phyloP scores from a whole-genome alignment of 78 protist species.

The Pelomyxa schiedti region DNA sequence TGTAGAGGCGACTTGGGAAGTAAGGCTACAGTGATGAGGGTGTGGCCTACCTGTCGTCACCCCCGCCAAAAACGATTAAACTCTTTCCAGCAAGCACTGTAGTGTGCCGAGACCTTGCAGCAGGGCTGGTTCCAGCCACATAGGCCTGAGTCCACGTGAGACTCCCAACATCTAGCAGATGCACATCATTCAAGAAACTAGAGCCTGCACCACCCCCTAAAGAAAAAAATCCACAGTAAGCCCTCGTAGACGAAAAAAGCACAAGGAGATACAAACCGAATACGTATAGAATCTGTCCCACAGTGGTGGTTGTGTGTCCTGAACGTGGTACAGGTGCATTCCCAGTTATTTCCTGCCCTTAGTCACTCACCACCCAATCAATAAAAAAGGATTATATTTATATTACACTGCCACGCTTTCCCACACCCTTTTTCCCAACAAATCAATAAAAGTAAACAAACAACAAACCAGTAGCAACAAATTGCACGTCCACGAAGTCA shows the following conservation, averaged over 20 bases:
- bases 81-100: background rate
- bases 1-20: background rate
- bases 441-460: too few species aligned
- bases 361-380: background rate
- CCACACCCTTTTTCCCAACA: background rate
- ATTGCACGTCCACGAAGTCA: too few species aligned
- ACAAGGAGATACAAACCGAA: background rate
- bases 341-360: background rate
- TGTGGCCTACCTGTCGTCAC: background rate
- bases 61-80: background rate
- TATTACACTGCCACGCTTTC: background rate
- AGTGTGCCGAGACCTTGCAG: constrained; percentile 7
- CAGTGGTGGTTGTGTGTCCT: background rate
- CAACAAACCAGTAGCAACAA: too few species aligned
- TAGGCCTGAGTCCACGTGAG: background rate
- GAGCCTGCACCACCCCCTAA: constrained; percentile 4
- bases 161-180: background rate
- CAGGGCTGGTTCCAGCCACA: background rate
- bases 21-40: background rate
- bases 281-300: background rate
- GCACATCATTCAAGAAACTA: background rate
- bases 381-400: background rate
- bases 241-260: background rate
- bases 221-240: background rate
- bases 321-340: background rate